Conservation (phyloP, 345 rosid species). For the Luvunga scandens region DNA sequence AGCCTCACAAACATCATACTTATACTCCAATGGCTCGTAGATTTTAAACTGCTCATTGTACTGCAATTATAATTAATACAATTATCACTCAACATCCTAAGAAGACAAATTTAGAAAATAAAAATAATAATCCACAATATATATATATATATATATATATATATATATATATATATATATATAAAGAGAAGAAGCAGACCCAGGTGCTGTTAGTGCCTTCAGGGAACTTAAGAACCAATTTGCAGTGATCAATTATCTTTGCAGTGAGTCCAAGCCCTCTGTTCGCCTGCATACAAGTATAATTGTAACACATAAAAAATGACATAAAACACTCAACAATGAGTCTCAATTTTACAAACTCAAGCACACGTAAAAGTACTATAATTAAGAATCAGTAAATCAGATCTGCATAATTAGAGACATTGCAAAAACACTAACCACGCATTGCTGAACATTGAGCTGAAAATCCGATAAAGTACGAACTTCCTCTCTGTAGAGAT, state of each 20-base stretch:
- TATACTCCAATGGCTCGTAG: conserved; percentile 87
- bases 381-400: not conserved
- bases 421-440: conserved; percentile 48
- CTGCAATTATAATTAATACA: conserved; percentile 39
- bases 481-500: conserved; percentile 25
- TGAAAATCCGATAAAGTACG: conserved; percentile 63
- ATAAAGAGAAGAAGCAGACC: conserved; percentile 43
- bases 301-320: not conserved
- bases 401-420: not conserved
- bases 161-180: conserved; percentile 2
- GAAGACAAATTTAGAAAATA: not conserved
- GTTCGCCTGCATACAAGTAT: conserved; percentile 49
- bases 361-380: not conserved
- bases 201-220: conserved; percentile 93
- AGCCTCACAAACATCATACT: conserved; percentile 83
- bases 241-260: conserved; percentile 69
- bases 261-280: conserved; percentile 93
- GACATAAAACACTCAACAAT: not conserved
- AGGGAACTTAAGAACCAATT: conserved; percentile 82
- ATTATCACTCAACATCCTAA: conserved; percentile 5
- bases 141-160: not conserved
- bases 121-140: not conserved
- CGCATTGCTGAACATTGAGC: conserved; percentile 80
- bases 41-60: conserved; percentile 82
- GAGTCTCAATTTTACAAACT: not conserved